These are phyloP conservation scores for Sicyos baderoa DNA, from an alignment of 306 rosid species.

Conservation along the genomic window DNA sequence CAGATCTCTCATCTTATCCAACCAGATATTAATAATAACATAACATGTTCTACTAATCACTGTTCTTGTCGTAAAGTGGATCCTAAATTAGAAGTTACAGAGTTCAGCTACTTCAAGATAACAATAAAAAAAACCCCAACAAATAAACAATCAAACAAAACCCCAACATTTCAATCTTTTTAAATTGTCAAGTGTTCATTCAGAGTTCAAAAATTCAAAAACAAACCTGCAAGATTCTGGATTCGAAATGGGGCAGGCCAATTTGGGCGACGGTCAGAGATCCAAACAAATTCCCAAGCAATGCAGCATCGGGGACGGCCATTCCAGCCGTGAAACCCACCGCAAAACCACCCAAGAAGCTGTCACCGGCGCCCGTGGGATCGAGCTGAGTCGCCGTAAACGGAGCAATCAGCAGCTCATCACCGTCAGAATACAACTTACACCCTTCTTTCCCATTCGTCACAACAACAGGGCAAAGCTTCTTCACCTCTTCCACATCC, in stretches of 20 bases:
- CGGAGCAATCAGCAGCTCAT: slow-evolving; percentile 39
- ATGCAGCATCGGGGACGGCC: slow-evolving; percentile 73
- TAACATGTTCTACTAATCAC: neutral
- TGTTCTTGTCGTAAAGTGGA: neutral
- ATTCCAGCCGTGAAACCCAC: slow-evolving; percentile 62
- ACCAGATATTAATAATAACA: no score
- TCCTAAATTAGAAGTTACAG: neutral
- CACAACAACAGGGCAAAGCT: slow-evolving; percentile 62
- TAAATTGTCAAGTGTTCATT: neutral
- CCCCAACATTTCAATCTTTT: neutral
- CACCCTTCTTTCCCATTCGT: slow-evolving; percentile 86
- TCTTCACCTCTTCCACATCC: slow-evolving; percentile 70
- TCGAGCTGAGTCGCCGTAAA: slow-evolving; percentile 64
- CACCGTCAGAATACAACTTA: slow-evolving; percentile 44
- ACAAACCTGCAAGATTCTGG: slow-evolving; percentile 56
- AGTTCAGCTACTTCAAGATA: neutral
- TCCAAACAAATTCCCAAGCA: slow-evolving; percentile 84
- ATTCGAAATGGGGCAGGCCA: slow-evolving; percentile 60
- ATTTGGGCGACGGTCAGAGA: slow-evolving; percentile 71
- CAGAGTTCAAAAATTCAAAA: neutral
- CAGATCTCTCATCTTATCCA: neutral
- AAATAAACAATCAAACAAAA: neutral
- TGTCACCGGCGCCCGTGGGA: slow-evolving; percentile 95
- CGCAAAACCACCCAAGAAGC: slow-evolving; percentile 75
- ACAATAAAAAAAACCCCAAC: neutral